Base-by-base conservation (phyloP, 768 basidiomycete species). In the Phylloporus sp. region DNA sequence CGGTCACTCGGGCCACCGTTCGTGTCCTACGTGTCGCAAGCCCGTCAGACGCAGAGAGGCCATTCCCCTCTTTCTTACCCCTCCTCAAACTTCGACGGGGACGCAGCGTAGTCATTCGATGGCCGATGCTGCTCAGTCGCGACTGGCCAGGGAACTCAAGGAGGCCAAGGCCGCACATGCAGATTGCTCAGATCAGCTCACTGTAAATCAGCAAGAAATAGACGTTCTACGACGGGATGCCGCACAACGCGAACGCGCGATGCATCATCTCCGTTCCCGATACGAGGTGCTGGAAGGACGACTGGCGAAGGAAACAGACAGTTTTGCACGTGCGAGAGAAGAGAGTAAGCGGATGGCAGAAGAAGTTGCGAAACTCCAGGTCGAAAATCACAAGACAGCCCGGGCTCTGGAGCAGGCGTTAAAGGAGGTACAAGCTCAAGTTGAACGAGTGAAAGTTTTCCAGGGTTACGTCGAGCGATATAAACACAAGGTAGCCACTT, bases 1-100 rank as follows among this genome's bases (percentile, higher is more conserved):
- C 17, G 31, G 40, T 17, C 46, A 35, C 17, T 35, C 51, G 18
- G 32, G 13, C 26, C 49, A 24, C 21, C 41, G 46, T 18, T 50
- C 53, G 23, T 65, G 64, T 9, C 64, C 65, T n/a, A 53, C 63
- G 15, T 65, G 64, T 38, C 63, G 64, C 46, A 63, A 65, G 29
- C 55, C 56, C 20, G 32, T 65, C 33, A 53, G 31, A 29, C 60
- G 55, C 18, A 67, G 27, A 32, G 64, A 67, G 13, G 58, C 58
- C 0, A 53, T 67, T 17, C 45, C 56, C 11, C 49, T 65, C 40
- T 65, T 63, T 37, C 54, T 67, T 11, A n/a, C 53, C 9, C 46
- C 63, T 17, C 53, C 51, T 38, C 56, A 50, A 26, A 32, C 51
- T 4, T 51, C 43, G 8, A 39, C 43, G 2, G 29, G 22, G 14